Evolutionary conservation across 192 early-diverging fungal species (phyloP).

Genomic region (Dissophora ornata): DNA sequence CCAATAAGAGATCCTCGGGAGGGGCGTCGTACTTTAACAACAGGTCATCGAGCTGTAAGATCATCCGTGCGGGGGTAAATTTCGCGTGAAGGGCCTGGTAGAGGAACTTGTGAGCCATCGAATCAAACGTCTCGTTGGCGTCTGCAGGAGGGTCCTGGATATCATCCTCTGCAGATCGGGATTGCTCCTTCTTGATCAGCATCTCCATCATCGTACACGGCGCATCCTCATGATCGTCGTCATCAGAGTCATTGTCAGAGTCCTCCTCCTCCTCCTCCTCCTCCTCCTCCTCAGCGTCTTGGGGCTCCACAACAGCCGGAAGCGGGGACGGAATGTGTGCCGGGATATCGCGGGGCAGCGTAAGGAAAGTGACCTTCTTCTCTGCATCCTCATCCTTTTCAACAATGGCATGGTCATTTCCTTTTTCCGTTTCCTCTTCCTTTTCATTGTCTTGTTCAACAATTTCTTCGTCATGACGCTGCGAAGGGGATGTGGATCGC

Average conservation of each 20-base stretch:
- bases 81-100: constrained; percentile 36
- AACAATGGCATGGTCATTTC: not conserved
- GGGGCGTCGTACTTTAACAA: constrained; percentile 46
- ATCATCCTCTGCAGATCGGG: constrained; percentile 32
- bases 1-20: constrained; percentile 25
- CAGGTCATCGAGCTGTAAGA: constrained; percentile 47
- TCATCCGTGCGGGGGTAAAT: constrained; percentile 44
- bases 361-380: constrained; percentile 35
- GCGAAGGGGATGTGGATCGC: not conserved
- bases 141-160: constrained; percentile 38
- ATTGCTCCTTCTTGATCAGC: constrained; percentile 40
- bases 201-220: constrained; percentile 54
- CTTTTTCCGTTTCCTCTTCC: not conserved
- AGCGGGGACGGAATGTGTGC: constrained; percentile 1
- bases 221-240: constrained; percentile 25
- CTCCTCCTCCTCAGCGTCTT: not conserved
- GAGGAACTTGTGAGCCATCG: constrained; percentile 52
- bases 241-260: constrained; percentile 4
- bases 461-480: not conserved
- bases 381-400: constrained; percentile 14
- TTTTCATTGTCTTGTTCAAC: constrained; percentile 7
- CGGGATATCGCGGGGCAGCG: constrained; percentile 7
- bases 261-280: constrained; percentile 11
- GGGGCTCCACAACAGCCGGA: not conserved
- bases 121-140: constrained; percentile 50